phyloP scores from a whole-genome alignment of 75 land plant genomes.

The Selaginella moellendorffii region DNA sequence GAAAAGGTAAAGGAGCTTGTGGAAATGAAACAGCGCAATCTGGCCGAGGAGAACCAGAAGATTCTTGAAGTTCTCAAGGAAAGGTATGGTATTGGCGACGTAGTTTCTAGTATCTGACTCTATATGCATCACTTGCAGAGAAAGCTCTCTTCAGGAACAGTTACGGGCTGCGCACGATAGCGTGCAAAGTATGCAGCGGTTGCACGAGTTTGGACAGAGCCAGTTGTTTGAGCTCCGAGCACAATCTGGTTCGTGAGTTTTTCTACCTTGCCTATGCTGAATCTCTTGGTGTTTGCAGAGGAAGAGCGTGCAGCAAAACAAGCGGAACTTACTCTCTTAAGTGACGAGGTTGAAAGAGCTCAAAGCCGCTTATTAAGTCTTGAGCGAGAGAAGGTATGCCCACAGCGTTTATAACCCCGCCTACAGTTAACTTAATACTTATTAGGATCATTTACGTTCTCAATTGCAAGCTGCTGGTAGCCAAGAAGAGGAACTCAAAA shows the following conservation, averaged over 20 bases:
- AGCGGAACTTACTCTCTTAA: conserved; percentile 73
- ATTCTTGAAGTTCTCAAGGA: conserved; percentile 82
- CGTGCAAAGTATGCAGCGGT: conserved; percentile 75
- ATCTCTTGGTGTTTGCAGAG: conserved; percentile 33
- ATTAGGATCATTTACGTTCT: conserved; percentile 34
- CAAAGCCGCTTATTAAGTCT: conserved; percentile 71
- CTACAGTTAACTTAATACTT: not conserved
- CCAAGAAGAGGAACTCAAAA: conserved; percentile 22
- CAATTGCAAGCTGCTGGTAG: conserved; percentile 31
- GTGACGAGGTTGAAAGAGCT: conserved; percentile 96
- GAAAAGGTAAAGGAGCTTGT: conserved; percentile 91
- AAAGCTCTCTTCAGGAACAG: conserved; percentile 74
- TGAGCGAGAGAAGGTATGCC: conserved; percentile 94
- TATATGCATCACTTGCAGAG: conserved; percentile 32
- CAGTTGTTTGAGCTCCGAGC: conserved; percentile 91
- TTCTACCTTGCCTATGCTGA: not conserved
- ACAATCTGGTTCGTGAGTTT: conserved; percentile 50
- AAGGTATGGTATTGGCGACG: conserved; percentile 32
- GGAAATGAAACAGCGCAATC: conserved; percentile 81
- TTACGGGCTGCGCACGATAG: conserved; percentile 79
- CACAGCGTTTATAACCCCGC: too few relatives aligned
- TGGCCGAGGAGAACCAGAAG: conserved; percentile 96
- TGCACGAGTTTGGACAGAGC: conserved; percentile 93
- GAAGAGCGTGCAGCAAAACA: conserved; percentile 93
- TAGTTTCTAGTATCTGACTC: not conserved